Evolutionary conservation across 805 yeast species (phyloP), one percentile per base, ranked within the genome.

Genomic region (Myxozyma monticola): DNA sequence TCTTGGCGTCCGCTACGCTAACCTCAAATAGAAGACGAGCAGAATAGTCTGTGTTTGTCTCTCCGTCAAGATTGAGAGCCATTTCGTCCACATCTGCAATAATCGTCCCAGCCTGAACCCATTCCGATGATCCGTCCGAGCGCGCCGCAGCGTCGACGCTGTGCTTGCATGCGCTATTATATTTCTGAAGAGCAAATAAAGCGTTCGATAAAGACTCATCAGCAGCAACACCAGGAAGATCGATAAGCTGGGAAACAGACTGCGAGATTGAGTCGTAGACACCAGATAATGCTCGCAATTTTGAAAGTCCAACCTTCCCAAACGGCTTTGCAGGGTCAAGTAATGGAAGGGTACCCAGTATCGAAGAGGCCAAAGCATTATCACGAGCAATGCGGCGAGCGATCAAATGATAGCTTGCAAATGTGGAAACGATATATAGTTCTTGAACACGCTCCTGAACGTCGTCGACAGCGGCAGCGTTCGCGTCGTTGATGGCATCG

Each of bases 191-290:
- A 14, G 74, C 59, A 10, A 72, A 74, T 37, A 93, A 71, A 7
- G 84, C 78, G 5, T 70, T 68, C 54, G 71, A 65, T 47, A 91
- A 73, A 20, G 76, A 82, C 45, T 85, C 93, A 64, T 88, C 96
- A 45, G 87, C 86, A 63, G 85, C 81, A 17, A 91, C 96, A 74
- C 98, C 98, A 0, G 97, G 96, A 44, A 93, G 75, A 53, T 88
- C 96, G 62, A 77, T 73, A 39, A 88, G 68, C 57, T 83, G 84
- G 2, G 68, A 68, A 30, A 84, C 65, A 15, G 85, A 80, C 40
- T 74, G 70, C 10, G 75, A 65, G 33, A 87, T 74, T 7, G 75
- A 71, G 20, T 76, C 78, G 51, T 73, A 75, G 21, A 84, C 65
- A 49, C 83, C 74, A 35, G 75, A 62, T 4, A 70, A 64, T 56